Evolutionary conservation across 2,329 filamentous ascomycete species (phyloP), one percentile per base, ranked within the genome.

Genomic region (Pseudocercospora macadamiae): DNA sequence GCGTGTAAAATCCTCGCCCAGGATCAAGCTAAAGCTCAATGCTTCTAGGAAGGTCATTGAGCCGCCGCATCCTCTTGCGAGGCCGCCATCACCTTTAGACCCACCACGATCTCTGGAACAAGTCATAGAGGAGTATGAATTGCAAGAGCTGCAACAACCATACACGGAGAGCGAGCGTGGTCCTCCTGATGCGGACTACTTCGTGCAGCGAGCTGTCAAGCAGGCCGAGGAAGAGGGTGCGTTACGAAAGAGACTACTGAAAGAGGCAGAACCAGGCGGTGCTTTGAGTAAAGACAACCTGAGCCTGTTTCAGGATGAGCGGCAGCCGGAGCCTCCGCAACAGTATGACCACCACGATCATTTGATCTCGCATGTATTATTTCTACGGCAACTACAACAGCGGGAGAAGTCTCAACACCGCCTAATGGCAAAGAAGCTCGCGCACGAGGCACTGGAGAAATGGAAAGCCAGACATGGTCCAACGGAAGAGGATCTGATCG

Each of bases 331-430:
- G 67, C 90, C 90, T 0, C 84, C 86, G 0, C 82, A 84, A 53
- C 91, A 95, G 69, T 97, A 91, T 80, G 87, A 89, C n/a, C 92
- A 96, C 66, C 84, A 86, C 70, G 93, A 97, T 70, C 90, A 97
- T 71, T 82, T 97, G 54, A 81, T 89, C 45, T 87, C 88, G 47
- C 93, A 96, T 61, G 88, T 89, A 59, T 71, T 88, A 10, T 89
- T 93, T 66, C 93, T 97, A 67, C 86, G 90, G 48, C 89, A 87
- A 68, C 80, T 97, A 32, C 85, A 97, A 77, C 76, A 88, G 2
- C 84, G 86, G 57, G 95, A 99, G 73, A 89, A 92, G 66, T 85
- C 85, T 63, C 83, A 87, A 10, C 93, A 97, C 74, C 86, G 86
- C 32, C 80, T 84, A n/a, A 80, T 83, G 2, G 93, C 93, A 1